Conservation (phyloP, 495 filamentous ascomycete genomes). For the Trichoderma erinaceum region DNA sequence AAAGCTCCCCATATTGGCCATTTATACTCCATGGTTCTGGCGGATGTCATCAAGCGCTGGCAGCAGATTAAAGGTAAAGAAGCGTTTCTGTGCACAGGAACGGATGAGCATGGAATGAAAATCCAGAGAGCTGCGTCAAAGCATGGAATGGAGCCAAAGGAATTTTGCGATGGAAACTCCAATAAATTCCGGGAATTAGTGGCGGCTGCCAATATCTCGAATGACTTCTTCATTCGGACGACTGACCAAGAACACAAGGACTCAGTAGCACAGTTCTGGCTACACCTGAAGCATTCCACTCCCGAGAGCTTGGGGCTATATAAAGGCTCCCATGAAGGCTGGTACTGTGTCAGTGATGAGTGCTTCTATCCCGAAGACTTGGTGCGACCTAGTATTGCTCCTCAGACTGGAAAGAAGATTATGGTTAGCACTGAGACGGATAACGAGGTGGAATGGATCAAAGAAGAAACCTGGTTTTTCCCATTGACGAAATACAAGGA, state of each 20-base stretch:
- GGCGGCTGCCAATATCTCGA: conserved; percentile 55
- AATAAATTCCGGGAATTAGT: conserved; percentile 66
- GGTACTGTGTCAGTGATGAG: conserved; percentile 96
- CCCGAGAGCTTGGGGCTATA: conserved; percentile 73
- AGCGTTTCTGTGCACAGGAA: conserved; percentile 80
- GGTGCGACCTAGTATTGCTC: conserved; percentile 68
- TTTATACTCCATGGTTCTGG: conserved; percentile 83
- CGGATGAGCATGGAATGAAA: conserved; percentile 98
- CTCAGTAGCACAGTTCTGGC: conserved; percentile 89
- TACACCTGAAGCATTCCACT: conserved; percentile 47
- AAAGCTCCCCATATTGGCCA: conserved; percentile 91
- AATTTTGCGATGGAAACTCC: conserved; percentile 56
- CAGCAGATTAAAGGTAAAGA: conserved; percentile 62
- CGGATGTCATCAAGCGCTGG: conserved; percentile 92
- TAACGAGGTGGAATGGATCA: conserved; percentile 88
- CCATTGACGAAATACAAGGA: conserved; percentile 74
- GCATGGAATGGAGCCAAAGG: conserved; percentile 47
- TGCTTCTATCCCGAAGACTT: conserved; percentile 80
- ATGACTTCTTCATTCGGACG: conserved; percentile 87
- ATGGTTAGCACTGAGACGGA: conserved; percentile 84
- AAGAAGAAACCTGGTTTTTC: conserved; percentile 95
- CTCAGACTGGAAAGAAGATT: conserved; percentile 70
- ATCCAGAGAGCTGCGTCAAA: conserved; percentile 77
- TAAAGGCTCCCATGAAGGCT: conserved; percentile 77
- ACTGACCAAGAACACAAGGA: conserved; percentile 75